Percentiles rank a stretch among this genome's conserved stretches.
Evolutionary conservation across 331 rosid species (phyloP).

Genomic region (Malus hybrid): DNA sequence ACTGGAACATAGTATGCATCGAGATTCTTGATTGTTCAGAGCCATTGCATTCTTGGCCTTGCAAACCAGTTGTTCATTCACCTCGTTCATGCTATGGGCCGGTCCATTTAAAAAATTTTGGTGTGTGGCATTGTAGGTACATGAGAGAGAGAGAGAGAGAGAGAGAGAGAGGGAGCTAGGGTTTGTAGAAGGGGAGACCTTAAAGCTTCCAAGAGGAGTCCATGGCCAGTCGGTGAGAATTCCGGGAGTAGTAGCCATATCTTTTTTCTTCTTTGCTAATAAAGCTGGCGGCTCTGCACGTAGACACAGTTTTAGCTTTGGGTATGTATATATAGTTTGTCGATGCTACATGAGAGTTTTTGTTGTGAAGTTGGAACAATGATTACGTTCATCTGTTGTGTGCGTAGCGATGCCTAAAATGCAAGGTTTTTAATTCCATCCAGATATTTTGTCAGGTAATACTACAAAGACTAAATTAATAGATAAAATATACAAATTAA

Average conservation of each 20-base stretch:
- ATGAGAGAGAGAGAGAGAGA: neutral
- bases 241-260: constrained; percentile 39
- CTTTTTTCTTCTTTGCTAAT: neutral
- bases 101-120: neutral
- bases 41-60: neutral
- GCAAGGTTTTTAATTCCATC: neutral
- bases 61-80: neutral
- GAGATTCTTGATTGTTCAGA: neutral
- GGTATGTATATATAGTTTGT: neutral
- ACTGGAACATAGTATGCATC: neutral
- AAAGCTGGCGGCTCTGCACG: neutral
- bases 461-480: too few species aligned
- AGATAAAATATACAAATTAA: too few species aligned
- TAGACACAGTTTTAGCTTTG: neutral
- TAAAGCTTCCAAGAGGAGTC: constrained; percentile 54
- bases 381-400: neutral
- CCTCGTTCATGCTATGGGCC: neutral
- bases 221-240: constrained; percentile 74
- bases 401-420: neutral
- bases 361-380: neutral
- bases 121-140: neutral
- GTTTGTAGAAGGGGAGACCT: constrained; percentile 25
- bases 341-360: neutral
- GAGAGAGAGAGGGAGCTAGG: neutral
- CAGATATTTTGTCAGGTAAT: neutral